Evolutionary conservation across 345 rosid genomes (phyloP), one percentile per base, ranked within the genome.

Genomic region (Bruguiera sexangula): DNA sequence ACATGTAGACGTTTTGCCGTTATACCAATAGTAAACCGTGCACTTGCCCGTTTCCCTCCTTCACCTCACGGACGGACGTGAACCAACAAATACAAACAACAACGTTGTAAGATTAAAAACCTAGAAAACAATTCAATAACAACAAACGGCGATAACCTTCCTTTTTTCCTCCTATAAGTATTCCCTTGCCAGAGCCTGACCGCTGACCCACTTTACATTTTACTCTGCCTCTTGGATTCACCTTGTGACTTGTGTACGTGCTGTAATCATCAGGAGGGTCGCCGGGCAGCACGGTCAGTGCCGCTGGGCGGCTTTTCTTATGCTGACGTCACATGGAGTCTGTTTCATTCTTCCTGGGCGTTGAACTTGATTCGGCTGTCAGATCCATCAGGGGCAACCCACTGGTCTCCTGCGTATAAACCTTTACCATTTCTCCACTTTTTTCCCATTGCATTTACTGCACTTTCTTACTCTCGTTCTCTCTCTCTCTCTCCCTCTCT

Each of bases 331-430:
- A 59, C 26, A 5, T 18, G n/a, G 21, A 67, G 67, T 73, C 56
- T 32, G 78, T 50, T 69, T 63, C 69, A 79, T 80, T 73, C 61
- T 55, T 60, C 72, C 81, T 81, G 86, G 86, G 81, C 79, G 46
- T 73, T 76, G 73, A 80, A 71, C 66, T 73, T 34, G 37, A 34
- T 34, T 83, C 71, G 81, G 51, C 70, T 80, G 71, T 75, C 84
- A 76, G 76, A 65, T 71, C 83, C 82, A 78, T 75, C 50, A 43
- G 77, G 30, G 56, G 54, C 75, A 75, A 71, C 81, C 85, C 57
- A 19, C 24, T 6, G 22, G 4, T n/a, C 11, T 53, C 57, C 55
- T 75, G 63, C 60, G 58, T 72, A 75, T 67, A 73, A 67, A 71
- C 62, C 29, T 57, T n/a, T 24, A 48, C 7, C 68, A 24, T 22